Evolutionary conservation across 1,139 yeast species (phyloP), one percentile per base, ranked within the genome.

Genomic region (Sugiyamaella pinicola): DNA sequence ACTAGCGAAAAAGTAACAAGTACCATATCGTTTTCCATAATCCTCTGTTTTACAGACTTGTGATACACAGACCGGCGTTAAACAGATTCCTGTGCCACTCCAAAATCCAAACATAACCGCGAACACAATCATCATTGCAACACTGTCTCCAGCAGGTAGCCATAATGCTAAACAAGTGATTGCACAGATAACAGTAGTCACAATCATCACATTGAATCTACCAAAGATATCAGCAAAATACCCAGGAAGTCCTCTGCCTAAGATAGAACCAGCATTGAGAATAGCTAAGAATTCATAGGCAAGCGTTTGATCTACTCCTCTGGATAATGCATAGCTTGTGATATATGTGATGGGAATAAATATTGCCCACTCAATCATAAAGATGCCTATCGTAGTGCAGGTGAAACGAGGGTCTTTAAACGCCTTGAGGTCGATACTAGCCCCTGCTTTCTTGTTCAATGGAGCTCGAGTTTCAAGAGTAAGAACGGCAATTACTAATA

Each of bases 21-120:
- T 83, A 0, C 90, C 87, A 63, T 82, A 85, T 24, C 86, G 76
- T 61, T 79, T 82, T 26, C 91, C 91, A 61, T 84, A 84, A 53
- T 77, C 79, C 40, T 81, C 81, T 1, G 85, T 81, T 47, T 77
- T 77, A 41, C 88, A 82, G 18, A 85, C 81, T 65, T 84, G 89
- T 0, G 75, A 70, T 17, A 76, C 67, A 55, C 76, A 71, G 3
- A 74, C 76, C 0, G 82, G 80, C 0, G 77, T 70, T 55, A 79
- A 56, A 18, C 82, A 72, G 47, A 79, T 69, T 4, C 78, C 72
- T 0, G 81, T 73, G 7, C 81, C 80, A 28, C 77, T 70, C 66
- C 76, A 76, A 59, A 81, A 75, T 0, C 88, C 88, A 56, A 80
- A 80, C 15, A 81, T 55, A 1, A 74, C 74, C 0, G 80, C 69